A percentile compares a stretch with the other conserved stretches of the same genome.
Conservation (phyloP, 2,329 filamentous ascomycete species). For the Aspergillus candidus region DNA sequence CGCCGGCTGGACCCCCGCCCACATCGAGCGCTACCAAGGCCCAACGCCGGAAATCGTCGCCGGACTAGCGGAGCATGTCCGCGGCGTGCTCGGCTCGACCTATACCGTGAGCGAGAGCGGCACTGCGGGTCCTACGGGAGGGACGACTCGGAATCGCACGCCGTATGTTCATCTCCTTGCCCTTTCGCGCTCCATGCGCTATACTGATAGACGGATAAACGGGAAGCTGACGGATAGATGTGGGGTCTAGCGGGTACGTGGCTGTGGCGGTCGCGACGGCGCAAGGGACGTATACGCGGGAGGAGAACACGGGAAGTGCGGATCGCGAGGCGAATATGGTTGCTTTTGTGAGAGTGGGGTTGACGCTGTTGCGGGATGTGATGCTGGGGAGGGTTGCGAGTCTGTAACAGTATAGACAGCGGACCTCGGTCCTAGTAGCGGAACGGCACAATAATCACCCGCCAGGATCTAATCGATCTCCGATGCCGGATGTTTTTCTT, state of each 20-base stretch:
- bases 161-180: slow-evolving; percentile 36
- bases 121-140: slow-evolving; percentile 59
- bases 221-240: neutral
- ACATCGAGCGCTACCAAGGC: slow-evolving; percentile 50
- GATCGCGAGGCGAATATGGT: slow-evolving; percentile 59
- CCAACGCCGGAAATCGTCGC: slow-evolving; percentile 54
- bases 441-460: no score
- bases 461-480: no score
- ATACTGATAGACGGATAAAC: neutral
- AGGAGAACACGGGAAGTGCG: slow-evolving; percentile 50
- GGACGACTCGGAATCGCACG: slow-evolving; percentile 50
- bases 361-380: slow-evolving; percentile 53
- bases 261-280: slow-evolving; percentile 55
- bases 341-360: slow-evolving; percentile 52
- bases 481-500: neutral
- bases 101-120: slow-evolving; percentile 57
- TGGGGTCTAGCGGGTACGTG: slow-evolving; percentile 49
- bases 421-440: no score
- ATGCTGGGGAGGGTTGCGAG: slow-evolving; percentile 34
- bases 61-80: slow-evolving; percentile 51
- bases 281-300: slow-evolving; percentile 47
- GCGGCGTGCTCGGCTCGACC: slow-evolving; percentile 50
- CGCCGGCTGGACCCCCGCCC: slow-evolving; percentile 55
- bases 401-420: slow-evolving; percentile 2
- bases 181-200: neutral